These are phyloP conservation scores for Diaporthe citrichinensis DNA, from an alignment of 2,329 filamentous ascomycete species.

Conservation along the genomic window DNA sequence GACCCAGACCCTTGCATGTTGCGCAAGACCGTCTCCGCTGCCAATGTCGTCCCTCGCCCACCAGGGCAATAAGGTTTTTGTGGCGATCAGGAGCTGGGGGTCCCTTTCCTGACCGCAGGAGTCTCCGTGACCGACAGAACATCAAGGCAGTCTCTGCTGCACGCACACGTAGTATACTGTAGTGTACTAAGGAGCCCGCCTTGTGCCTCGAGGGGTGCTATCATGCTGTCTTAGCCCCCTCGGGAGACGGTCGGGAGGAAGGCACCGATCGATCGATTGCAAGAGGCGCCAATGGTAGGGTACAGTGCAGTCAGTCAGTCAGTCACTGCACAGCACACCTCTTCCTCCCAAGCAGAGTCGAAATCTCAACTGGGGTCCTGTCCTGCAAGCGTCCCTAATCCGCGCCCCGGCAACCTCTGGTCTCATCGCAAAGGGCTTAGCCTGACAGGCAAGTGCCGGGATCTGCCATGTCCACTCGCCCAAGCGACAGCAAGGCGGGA, in stretches of 20 bases:
- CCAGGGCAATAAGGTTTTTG: constrained; percentile 35
- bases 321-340: background rate
- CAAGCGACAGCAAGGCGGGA: constrained; percentile 29
- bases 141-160: constrained; percentile 10
- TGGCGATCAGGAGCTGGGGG: constrained; percentile 34
- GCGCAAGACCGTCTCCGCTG: constrained; percentile 39
- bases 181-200: background rate
- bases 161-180: background rate
- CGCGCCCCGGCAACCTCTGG: constrained; percentile 26
- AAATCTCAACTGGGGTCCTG: constrained; percentile 27
- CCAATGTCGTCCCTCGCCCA: constrained; percentile 34
- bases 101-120: constrained; percentile 30
- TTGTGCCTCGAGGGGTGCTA: background rate
- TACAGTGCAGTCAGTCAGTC: background rate
- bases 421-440: constrained; percentile 32
- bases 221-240: constrained; percentile 1
- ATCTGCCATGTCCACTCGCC: constrained; percentile 29
- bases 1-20: constrained; percentile 37
- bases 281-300: background rate
- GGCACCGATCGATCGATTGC: constrained; percentile 23
- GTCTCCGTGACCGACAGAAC: constrained; percentile 33
- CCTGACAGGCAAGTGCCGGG: constrained; percentile 32
- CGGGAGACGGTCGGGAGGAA: constrained; percentile 1
- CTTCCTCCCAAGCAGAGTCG: background rate
- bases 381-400: constrained; percentile 28